Evolutionary conservation across 371 early-diverging fungal species (phyloP), one percentile per base, ranked within the genome.

Genomic region (Fennellomyces sp.): DNA sequence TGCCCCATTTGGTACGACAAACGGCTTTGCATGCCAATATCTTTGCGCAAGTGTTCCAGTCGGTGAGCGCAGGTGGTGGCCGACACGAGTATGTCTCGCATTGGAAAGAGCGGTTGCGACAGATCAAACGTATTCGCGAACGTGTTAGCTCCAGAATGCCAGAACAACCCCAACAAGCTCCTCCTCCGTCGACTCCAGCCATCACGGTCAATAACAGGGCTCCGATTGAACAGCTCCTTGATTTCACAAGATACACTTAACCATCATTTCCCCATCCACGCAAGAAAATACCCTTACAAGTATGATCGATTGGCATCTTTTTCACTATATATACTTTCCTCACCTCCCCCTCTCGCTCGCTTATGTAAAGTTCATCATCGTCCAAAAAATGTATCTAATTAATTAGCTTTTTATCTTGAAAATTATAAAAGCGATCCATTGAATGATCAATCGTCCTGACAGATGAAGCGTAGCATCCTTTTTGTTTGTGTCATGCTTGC

Each of bases 11-110:
- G 69, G 92, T 95, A 2, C 78, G 97, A 19, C 89, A 92, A 64
- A 78, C 91, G 15, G 93, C 96, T 0, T 77, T 96, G 19, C 94
- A 97, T 73, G 91, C 92, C 54, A 94, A 94, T 57, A 89, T 95
- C 52, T 91, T 94, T 70, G 91, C 96, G 23, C 93, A 97, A 63
- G 90, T 95, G 12, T 94, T 88, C 52, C 69, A 38, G 76, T 83
- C 42, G 79, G 45, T 45, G 21, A 45, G 45, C 3, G 72, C 86
- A 31, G 69, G 70, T 15, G 73, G 76, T 25, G 77, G 76, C 15
- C 67, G 64, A 23, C 78, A 69, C 26, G 90, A 90, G 63, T 94
- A 91, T 68, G 84, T 89, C 17, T 90, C 94, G 33, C 93, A 93
- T 60, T 92, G 93, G 87, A 79, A 86, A 52, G 93, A 94, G 63